Percentiles rank a stretch among this genome's conserved stretches.
These are phyloP conservation scores for Cnidoscolus chayamansa DNA, from an alignment of 441 rosid genomes.

Conservation along the genomic window DNA sequence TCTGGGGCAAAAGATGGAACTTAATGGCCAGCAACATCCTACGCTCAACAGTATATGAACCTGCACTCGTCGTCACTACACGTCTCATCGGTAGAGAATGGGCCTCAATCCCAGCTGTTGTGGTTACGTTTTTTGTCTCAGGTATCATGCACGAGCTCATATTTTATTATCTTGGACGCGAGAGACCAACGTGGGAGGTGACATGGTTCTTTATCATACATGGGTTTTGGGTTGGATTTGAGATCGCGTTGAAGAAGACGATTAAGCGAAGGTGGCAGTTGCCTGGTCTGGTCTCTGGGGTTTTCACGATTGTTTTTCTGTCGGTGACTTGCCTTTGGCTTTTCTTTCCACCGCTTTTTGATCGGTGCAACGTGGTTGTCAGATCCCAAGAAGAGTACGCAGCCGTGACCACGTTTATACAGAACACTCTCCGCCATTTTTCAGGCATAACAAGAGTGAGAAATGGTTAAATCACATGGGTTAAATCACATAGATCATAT, in stretches of 20 bases:
- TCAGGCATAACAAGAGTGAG: not conserved
- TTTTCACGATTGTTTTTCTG: slow-evolving; percentile 24
- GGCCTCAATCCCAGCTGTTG: too few species aligned
- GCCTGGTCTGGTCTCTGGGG: not conserved
- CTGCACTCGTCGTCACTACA: slow-evolving; percentile 14
- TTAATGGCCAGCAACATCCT: slow-evolving; percentile 21
- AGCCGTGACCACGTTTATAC: not conserved
- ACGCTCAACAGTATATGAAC: slow-evolving; percentile 31
- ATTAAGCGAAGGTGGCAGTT: too few species aligned
- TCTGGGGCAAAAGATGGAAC: slow-evolving; percentile 46
- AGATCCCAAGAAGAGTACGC: not conserved
- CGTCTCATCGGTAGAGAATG: slow-evolving; percentile 20
- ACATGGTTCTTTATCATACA: slow-evolving; percentile 8
- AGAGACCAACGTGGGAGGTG: slow-evolving; percentile 29
- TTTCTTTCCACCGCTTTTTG: slow-evolving; percentile 20
- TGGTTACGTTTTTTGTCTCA: too few species aligned
- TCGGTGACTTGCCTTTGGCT: slow-evolving; percentile 26
- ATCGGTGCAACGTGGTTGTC: not conserved
- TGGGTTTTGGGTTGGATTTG: too few species aligned
- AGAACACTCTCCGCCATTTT: not conserved
- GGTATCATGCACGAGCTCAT: slow-evolving; percentile 36
- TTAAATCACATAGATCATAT: too few species aligned
- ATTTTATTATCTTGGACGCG: slow-evolving; percentile 28
- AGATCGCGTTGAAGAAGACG: too few species aligned
- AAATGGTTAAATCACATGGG: too few species aligned